phyloP scores from a whole-genome alignment of 1,284 basidiomycete genomes.

The Moniliella sp. region DNA sequence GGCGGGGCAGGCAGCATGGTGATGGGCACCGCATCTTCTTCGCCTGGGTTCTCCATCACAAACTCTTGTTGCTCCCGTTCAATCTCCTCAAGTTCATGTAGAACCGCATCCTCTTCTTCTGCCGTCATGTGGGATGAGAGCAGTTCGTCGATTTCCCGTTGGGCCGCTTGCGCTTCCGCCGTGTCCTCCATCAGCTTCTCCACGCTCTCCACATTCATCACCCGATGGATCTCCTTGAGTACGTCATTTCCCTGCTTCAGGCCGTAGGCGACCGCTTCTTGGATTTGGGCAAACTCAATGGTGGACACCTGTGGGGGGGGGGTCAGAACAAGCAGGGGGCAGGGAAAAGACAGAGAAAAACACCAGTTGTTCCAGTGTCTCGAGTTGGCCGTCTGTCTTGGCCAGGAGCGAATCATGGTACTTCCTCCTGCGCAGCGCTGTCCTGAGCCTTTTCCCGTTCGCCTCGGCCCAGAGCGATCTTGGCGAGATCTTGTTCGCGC shows the following conservation, averaged over 20 bases:
- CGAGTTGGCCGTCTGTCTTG: slow-evolving; percentile 74
- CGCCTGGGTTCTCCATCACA: too few relatives aligned
- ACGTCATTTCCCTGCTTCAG: slow-evolving; percentile 79
- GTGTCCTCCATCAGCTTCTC: slow-evolving; percentile 80
- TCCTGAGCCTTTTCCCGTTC: slow-evolving; percentile 65
- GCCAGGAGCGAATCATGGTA: slow-evolving; percentile 69
- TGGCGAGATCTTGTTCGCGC: slow-evolving; percentile 70
- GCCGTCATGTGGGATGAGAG: slow-evolving; percentile 56
- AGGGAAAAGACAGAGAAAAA: slow-evolving; percentile 25
- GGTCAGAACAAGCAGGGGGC: background rate
- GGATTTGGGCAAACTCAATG: slow-evolving; percentile 85
- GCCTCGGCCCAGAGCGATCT: slow-evolving; percentile 53
- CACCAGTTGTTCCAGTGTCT: slow-evolving; percentile 71
- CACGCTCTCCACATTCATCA: slow-evolving; percentile 76
- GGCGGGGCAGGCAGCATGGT: too few relatives aligned
- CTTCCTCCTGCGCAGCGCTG: slow-evolving; percentile 66
- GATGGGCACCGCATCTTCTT: too few relatives aligned
- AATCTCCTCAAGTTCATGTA: slow-evolving; percentile 52
- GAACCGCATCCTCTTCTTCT: slow-evolving; percentile 83
- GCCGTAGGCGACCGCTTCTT: slow-evolving; percentile 75
- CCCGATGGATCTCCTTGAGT: slow-evolving; percentile 72
- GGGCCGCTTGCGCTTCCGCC: slow-evolving; percentile 71
- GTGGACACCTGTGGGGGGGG: slow-evolving; percentile 55
- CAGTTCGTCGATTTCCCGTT: slow-evolving; percentile 80
- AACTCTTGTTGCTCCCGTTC: too few relatives aligned